phyloP scores from a whole-genome alignment of 169 alveolate species.

The Babesia divergens region DNA sequence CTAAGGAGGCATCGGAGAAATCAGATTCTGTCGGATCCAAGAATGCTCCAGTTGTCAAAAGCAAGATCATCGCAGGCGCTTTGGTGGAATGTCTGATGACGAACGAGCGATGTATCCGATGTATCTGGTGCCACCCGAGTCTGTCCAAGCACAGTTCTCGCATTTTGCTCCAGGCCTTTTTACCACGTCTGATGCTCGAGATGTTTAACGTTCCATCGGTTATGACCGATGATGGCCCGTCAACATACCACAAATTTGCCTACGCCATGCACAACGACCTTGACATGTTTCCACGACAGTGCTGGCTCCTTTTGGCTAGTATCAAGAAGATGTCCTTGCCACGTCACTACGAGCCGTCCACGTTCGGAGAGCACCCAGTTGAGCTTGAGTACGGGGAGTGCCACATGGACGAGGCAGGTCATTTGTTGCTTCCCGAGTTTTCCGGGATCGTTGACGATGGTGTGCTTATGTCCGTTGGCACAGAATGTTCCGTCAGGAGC shows the following conservation, averaged over 20 bases:
- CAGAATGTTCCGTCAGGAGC: constrained; percentile 43
- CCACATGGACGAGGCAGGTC: constrained; percentile 65
- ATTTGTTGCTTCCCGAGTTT: constrained; percentile 24
- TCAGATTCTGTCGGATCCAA: too few species aligned
- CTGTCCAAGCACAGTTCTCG: constrained; percentile 72
- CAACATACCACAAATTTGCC: constrained; percentile 61
- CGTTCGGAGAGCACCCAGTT: constrained; percentile 66
- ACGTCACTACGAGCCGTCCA: constrained; percentile 77
- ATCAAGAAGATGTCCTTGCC: constrained; percentile 77
- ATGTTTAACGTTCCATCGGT: constrained; percentile 67
- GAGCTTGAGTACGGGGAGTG: constrained; percentile 65
- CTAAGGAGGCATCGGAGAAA: background rate
- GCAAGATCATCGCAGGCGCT: constrained; percentile 76
- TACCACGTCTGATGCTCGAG: constrained; percentile 75
- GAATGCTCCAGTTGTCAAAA: background rate
- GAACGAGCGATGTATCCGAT: constrained; percentile 71
- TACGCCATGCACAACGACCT: constrained; percentile 76
- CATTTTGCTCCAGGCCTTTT: constrained; percentile 69
- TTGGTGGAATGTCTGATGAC: constrained; percentile 70
- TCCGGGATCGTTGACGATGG: constrained; percentile 26
- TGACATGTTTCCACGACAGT: constrained; percentile 79
- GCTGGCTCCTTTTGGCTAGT: constrained; percentile 75
- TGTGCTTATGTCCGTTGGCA: constrained; percentile 42
- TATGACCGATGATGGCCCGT: constrained; percentile 33
- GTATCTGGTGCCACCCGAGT: constrained; percentile 77